These are phyloP conservation scores for Delonix regia DNA, from an alignment of 306 rosid species.

Conservation along the genomic window DNA sequence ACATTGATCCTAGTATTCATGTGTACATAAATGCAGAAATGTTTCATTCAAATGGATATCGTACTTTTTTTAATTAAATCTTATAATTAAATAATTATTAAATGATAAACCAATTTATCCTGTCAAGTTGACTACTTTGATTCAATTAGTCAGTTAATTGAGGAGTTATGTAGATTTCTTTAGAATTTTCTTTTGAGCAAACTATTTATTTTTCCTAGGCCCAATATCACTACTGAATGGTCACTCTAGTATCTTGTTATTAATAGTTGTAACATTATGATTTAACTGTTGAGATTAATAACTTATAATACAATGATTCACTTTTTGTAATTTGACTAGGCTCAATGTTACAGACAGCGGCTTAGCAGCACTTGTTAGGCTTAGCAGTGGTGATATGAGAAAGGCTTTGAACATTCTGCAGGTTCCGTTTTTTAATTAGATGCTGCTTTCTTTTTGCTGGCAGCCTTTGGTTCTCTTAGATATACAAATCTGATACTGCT, in stretches of 20 bases:
- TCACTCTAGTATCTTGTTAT: slow-evolving; percentile 19
- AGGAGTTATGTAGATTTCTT: neutral
- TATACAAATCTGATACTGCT: neutral
- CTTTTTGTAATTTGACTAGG: slow-evolving; percentile 39
- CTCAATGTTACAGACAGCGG: slow-evolving; percentile 64
- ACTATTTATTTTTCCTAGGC: neutral
- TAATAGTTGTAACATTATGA: slow-evolving; percentile 1
- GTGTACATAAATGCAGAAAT: slow-evolving; percentile 12
- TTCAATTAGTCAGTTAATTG: slow-evolving; percentile 6
- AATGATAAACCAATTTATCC: neutral
- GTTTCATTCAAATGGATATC: slow-evolving; percentile 10
- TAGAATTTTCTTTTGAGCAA: neutral
- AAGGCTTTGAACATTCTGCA: slow-evolving; percentile 73
- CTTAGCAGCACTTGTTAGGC: slow-evolving; percentile 63
- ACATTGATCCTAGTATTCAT: neutral
- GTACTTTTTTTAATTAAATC: neutral
- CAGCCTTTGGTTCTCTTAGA: neutral
- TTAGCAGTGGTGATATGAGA: slow-evolving; percentile 77
- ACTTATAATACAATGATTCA: slow-evolving; percentile 26
- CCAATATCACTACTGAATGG: slow-evolving; percentile 3
- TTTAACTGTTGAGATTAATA: slow-evolving; percentile 4
- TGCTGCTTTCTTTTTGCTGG: neutral
- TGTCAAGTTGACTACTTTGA: slow-evolving; percentile 18
- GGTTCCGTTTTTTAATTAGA: slow-evolving; percentile 39
- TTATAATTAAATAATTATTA: neutral